Percentiles rank a stretch among this genome's conserved stretches.
Evolutionary conservation across 257 asterid species (phyloP).

Genomic region (Cruciata laevipes): DNA sequence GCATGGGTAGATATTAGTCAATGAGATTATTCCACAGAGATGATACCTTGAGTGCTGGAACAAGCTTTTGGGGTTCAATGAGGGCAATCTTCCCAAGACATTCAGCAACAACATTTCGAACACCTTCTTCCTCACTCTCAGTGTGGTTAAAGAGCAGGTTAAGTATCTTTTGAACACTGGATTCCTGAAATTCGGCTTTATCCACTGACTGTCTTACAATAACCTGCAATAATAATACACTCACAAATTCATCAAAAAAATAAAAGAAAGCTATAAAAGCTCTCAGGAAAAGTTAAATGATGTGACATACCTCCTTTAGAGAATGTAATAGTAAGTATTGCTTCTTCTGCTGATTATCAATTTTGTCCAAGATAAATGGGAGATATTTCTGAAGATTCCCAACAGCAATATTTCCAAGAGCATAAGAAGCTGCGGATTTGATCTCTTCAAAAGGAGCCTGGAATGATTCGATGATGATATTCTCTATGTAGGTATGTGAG

Average conservation of each 20-base stretch:
- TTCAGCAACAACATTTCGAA: conserved; percentile 98
- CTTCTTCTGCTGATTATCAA: conserved; percentile 98
- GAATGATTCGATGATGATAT: conserved; percentile 85
- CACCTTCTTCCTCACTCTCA: conserved; percentile 99
- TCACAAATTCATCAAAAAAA: conserved; percentile 1
- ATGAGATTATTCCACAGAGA: conserved; percentile 12
- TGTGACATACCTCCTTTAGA: conserved; percentile 67
- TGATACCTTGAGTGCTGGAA: conserved; percentile 89
- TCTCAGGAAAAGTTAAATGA: background rate
- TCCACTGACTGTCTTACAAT: conserved; percentile 97
- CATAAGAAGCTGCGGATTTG: conserved; percentile 98
- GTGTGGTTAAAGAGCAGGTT: conserved; percentile 89
- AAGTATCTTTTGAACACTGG: conserved; percentile 88
- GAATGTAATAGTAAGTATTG: conserved; percentile 95
- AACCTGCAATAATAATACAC: conserved; percentile 48
- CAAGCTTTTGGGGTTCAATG: conserved; percentile 91
- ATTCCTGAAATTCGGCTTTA: conserved; percentile 91
- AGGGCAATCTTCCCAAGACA: conserved; percentile 97
- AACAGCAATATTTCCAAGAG: conserved; percentile 96
- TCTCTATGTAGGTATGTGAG: conserved; percentile 78
- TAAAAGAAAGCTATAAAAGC: background rate
- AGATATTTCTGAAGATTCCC: conserved; percentile 89
- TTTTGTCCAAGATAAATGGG: conserved; percentile 90
- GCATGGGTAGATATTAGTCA: background rate
- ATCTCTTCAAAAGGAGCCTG: conserved; percentile 98